phyloP scores from a whole-genome alignment of 306 rosid species.

The Castanea crenata region DNA sequence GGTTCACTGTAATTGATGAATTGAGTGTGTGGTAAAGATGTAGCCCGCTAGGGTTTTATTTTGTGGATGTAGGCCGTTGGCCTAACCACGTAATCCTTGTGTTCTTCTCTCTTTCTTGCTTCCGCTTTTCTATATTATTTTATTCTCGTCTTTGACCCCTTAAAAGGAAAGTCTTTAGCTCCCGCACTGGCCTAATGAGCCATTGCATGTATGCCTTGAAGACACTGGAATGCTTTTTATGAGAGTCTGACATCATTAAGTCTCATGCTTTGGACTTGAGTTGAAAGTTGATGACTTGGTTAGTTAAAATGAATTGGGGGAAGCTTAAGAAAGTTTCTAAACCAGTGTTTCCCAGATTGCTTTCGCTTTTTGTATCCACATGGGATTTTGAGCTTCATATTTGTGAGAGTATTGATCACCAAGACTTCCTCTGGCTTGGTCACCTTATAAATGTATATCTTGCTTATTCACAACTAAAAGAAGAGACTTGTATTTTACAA shows the following conservation, averaged over 20 bases:
- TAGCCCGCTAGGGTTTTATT: no score
- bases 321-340: background rate
- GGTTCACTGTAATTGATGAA: no score
- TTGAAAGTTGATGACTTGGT: background rate
- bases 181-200: background rate
- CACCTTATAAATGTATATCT: background rate
- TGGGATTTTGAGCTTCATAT: background rate
- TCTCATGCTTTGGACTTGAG: background rate
- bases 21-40: no score
- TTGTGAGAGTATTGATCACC: background rate
- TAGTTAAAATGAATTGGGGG: background rate
- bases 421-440: background rate
- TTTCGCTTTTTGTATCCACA: background rate
- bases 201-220: background rate
- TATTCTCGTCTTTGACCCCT: no score
- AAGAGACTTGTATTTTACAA: background rate
- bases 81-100: no score
- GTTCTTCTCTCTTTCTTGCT: no score
- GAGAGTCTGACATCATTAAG: background rate
- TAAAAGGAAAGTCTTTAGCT: no score
- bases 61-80: no score
- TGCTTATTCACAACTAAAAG: background rate
- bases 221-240: background rate
- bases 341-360: background rate
- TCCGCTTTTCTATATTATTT: no score